Conservation (phyloP, 2,329 filamentous ascomycete genomes). For the Botryotinia convoluta region DNA sequence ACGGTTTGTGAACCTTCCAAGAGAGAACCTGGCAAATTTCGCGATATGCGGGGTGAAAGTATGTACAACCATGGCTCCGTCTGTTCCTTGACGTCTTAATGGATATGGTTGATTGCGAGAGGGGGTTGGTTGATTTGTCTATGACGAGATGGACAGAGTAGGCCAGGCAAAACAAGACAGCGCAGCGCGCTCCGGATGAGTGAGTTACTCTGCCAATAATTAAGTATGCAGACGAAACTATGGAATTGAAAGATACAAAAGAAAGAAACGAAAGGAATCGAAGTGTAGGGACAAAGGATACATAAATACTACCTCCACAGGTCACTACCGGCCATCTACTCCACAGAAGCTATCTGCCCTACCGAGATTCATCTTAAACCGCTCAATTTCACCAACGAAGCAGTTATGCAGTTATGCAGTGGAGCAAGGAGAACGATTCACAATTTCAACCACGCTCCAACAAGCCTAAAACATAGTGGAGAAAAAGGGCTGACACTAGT, state of each 20-base stretch:
- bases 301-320: conserved; percentile 1
- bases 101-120: neutral
- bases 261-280: neutral
- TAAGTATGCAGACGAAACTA: neutral
- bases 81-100: neutral
- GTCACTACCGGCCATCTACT: neutral
- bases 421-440: conserved; percentile 3
- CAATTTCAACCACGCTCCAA: neutral
- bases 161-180: neutral
- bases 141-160: neutral
- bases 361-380: conserved; percentile 7
- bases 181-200: conserved; percentile 4
- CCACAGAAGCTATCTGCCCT: conserved; percentile 8
- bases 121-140: neutral
- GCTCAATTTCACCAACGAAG: conserved; percentile 1
- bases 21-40: conserved; percentile 10
- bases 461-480: conserved; percentile 8
- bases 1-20: conserved; percentile 16
- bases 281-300: neutral
- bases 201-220: neutral
- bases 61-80: neutral
- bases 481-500: conserved; percentile 11
- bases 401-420: neutral
- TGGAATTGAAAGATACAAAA: neutral
- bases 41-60: conserved; percentile 11